Base-by-base conservation (phyloP, 208 protist genomes). In the Trypanosoma cruzi region DNA sequence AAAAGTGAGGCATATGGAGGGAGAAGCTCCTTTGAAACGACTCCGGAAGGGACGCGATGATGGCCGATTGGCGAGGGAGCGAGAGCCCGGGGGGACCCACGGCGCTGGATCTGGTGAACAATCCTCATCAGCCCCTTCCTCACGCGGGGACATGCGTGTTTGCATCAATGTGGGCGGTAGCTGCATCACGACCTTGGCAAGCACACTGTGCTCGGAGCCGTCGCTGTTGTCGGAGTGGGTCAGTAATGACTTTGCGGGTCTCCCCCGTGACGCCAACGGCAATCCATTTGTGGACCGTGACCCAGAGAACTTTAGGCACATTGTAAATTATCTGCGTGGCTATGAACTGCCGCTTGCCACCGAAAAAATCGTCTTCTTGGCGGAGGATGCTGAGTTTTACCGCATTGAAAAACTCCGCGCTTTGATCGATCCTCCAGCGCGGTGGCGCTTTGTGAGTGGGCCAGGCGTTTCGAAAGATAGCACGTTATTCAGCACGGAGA, bases 201-300 rank as follows among this genome's bases (percentile, higher is more conserved):
- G 86, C 5, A 96, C 90, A 28, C 80, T 96, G 22, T 78, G 80
- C 53, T 71, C 80, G 18, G 80, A 79, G 46, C 79, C 85, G 0
- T 96, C 90, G 13, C 54, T 59, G 16, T 61, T 96, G 26, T 72
- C 76, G n/a, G 68, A 88, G 77, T 91, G 86, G 86, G 62, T 88
- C 0, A 64, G 73, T 22, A 77, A 77, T 54, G 71, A 90, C 68
- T 96, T 96, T 64, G 50, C 63, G 11, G 81, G 68, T 11, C 78
- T 93, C 22, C 89, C 92, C n/a, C 85, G 83, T 24, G 92, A 96
- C 63, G 24, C 55, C 26, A 76, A 82, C 14, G 89, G 88, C 6
- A 79, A 83, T 69, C 89, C 88, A 1, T 97, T 95, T 55, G 76
- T 97, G 54, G 92, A 97, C 71, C 85, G 92, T 37, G 92, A 97